These are phyloP conservation scores for Aureobasidium sp. DNA, from an alignment of 2,329 filamentous ascomycete species.

Conservation along the genomic window DNA sequence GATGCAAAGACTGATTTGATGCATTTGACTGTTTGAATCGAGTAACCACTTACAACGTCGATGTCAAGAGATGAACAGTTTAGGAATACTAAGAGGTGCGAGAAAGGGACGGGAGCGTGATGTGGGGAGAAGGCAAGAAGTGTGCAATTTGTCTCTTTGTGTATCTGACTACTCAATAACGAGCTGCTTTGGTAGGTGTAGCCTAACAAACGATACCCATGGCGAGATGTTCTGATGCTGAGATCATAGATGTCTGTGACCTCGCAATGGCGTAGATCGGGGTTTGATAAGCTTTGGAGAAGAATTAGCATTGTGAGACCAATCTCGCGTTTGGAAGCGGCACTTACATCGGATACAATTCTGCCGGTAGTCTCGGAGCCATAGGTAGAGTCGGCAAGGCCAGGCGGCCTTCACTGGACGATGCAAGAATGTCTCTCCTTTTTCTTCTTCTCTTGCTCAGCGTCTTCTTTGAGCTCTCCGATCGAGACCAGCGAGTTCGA, in stretches of 20 bases:
- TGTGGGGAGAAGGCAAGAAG: no score
- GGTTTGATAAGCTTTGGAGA: background rate
- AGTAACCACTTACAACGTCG: conserved; percentile 28
- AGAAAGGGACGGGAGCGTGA: no score
- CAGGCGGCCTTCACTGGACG: background rate
- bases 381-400: background rate
- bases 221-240: no score
- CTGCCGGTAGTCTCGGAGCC: background rate
- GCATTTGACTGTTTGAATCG: conserved; percentile 34
- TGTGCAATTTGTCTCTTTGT: no score
- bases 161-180: no score
- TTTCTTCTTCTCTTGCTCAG: background rate
- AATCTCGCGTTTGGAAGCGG: background rate
- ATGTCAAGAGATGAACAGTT: no score
- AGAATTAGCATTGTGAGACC: background rate
- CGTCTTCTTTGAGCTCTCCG: background rate
- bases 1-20: conserved; percentile 36
- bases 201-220: no score
- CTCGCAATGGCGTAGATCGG: conserved; percentile 24
- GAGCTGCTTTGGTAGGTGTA: no score
- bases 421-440: background rate
- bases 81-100: no score
- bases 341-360: background rate
- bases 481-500: background rate
- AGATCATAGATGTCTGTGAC: conserved; percentile 22